A percentile compares a stretch with the other conserved stretches of the same genome.
phyloP scores from a whole-genome alignment of 805 yeast genomes.

The Komagataella populi region DNA sequence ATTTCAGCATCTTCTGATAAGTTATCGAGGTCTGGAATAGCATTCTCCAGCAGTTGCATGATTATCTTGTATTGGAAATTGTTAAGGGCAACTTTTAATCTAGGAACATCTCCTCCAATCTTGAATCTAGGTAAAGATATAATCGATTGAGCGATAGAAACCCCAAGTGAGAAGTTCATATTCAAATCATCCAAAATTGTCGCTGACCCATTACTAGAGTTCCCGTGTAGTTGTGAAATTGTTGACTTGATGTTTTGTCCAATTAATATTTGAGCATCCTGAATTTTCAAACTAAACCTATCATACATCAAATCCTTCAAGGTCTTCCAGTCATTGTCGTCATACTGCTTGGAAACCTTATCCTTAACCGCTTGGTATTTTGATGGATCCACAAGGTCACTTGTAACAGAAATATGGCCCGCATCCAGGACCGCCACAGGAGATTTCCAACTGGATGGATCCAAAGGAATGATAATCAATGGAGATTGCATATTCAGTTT shows the following conservation, averaged over 20 bases:
- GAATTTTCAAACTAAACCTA: slow-evolving; percentile 59
- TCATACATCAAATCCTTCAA: slow-evolving; percentile 81
- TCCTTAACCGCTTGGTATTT: slow-evolving; percentile 57
- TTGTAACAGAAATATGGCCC: slow-evolving; percentile 77
- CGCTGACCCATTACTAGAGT: slow-evolving; percentile 28
- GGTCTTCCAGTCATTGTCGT: slow-evolving; percentile 59
- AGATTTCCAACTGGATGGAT: slow-evolving; percentile 64
- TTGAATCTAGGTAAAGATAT: slow-evolving; percentile 57
- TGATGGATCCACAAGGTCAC: slow-evolving; percentile 66
- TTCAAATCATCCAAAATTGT: slow-evolving; percentile 66
- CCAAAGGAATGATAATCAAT: slow-evolving; percentile 71
- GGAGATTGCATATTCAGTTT: slow-evolving; percentile 92
- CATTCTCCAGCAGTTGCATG: slow-evolving; percentile 61
- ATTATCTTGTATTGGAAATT: slow-evolving; percentile 86
- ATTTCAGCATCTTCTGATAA: slow-evolving; percentile 20
- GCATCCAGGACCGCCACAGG: slow-evolving; percentile 92
- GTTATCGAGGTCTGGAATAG: slow-evolving; percentile 41
- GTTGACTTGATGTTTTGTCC: slow-evolving; percentile 76
- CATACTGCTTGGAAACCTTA: slow-evolving; percentile 38
- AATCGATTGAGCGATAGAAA: slow-evolving; percentile 45
- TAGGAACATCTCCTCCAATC: slow-evolving; percentile 68
- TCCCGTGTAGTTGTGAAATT: slow-evolving; percentile 51
- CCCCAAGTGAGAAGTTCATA: slow-evolving; percentile 59
- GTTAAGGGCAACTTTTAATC: slow-evolving; percentile 55
- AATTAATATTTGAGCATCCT: slow-evolving; percentile 79